Evolutionary conservation across 2,329 filamentous ascomycete species (phyloP).

Genomic region (Mollisia scopiformis): DNA sequence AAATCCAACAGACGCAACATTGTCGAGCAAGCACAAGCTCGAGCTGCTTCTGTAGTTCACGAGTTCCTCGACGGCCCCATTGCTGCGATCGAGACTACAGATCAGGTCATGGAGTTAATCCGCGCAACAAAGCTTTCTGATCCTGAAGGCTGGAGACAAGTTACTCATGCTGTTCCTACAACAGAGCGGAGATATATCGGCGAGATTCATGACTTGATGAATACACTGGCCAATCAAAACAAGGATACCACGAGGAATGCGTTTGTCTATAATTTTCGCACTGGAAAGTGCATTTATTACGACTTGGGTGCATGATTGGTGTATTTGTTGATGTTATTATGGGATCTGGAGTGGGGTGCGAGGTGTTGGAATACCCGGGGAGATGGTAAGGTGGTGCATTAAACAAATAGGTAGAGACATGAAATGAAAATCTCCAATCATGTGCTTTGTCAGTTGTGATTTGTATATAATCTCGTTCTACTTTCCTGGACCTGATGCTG

Average conservation of each 20-base stretch:
- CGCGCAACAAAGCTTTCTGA: slow-evolving; percentile 76
- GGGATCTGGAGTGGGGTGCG: not conserved
- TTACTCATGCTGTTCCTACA: slow-evolving; percentile 77
- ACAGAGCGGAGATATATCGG: slow-evolving; percentile 81
- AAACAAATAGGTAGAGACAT: not conserved
- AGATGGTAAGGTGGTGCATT: not conserved
- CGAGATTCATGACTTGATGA: slow-evolving; percentile 79
- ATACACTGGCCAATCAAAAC: slow-evolving; percentile 62
- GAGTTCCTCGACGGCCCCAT: slow-evolving; percentile 79
- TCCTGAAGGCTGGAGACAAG: slow-evolving; percentile 78
- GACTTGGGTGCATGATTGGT: slow-evolving; percentile 58
- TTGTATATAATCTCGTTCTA: no score
- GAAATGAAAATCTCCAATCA: not conserved
- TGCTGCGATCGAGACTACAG: slow-evolving; percentile 84
- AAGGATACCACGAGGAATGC: slow-evolving; percentile 67
- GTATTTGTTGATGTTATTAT: not conserved
- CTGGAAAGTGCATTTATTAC: slow-evolving; percentile 82
- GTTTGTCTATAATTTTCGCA: slow-evolving; percentile 91
- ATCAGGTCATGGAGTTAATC: slow-evolving; percentile 79
- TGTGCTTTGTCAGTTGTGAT: no score
- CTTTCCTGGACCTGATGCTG: no score
- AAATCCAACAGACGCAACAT: slow-evolving; percentile 89
- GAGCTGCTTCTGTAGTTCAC: slow-evolving; percentile 64
- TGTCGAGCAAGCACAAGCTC: slow-evolving; percentile 73
- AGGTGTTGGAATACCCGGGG: not conserved